These are phyloP conservation scores for Dalbergia cultrata DNA, from an alignment of 306 rosid species.

Conservation along the genomic window DNA sequence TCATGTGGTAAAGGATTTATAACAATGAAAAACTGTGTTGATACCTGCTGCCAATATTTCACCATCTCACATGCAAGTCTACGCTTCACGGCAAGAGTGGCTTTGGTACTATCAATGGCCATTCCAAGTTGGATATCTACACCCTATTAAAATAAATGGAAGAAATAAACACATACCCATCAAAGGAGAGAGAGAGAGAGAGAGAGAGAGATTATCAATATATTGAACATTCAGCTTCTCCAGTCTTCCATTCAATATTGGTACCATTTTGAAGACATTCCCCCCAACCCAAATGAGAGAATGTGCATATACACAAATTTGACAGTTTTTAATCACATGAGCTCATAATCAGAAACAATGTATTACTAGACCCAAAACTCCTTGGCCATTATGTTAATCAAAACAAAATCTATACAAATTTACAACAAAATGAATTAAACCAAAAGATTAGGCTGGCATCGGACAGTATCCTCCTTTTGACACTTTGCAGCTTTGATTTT, in stretches of 20 bases:
- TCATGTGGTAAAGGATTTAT: background rate
- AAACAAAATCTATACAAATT: too few species aligned
- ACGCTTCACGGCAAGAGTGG: slow-evolving; percentile 99
- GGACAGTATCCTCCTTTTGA: background rate
- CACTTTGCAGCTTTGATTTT: slow-evolving; percentile 23
- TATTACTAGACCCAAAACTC: too few species aligned
- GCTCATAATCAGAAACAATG: slow-evolving; percentile 32
- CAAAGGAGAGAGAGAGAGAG: slow-evolving; percentile 17
- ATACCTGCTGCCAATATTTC: slow-evolving; percentile 98
- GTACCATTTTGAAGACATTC: slow-evolving; percentile 21
- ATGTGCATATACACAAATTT: background rate
- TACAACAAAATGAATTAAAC: too few species aligned
- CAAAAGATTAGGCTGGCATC: too few species aligned
- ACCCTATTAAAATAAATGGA: slow-evolving; percentile 63
- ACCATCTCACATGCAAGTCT: slow-evolving; percentile 99
- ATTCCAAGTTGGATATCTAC: slow-evolving; percentile 97
- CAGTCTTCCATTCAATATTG: slow-evolving; percentile 15
- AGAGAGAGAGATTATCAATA: slow-evolving; percentile 10
- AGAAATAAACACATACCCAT: slow-evolving; percentile 26
- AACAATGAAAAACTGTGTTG: slow-evolving; percentile 30
- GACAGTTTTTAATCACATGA: slow-evolving; percentile 20
- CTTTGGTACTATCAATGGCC: slow-evolving; percentile 95
- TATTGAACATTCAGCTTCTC: slow-evolving; percentile 3
- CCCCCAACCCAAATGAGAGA: background rate
- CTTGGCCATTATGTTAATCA: too few species aligned